Evolutionary conservation across 2,329 filamentous ascomycete species (phyloP), one percentile per base, ranked within the genome.

Genomic region (Penicillium brevicompactum): DNA sequence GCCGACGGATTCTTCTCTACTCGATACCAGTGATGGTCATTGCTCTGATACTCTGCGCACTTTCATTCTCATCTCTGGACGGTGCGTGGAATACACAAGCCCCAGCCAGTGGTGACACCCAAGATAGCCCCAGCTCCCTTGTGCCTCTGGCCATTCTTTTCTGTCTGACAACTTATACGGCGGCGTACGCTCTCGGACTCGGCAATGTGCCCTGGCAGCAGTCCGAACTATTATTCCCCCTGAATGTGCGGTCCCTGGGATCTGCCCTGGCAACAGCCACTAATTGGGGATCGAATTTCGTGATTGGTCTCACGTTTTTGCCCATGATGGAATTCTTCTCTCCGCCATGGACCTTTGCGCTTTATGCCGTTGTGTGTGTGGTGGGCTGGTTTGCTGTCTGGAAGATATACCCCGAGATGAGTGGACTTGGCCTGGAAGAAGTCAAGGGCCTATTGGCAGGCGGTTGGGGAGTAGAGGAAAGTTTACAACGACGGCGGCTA

Each of bases 191-290:
- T 1, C 80, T 92, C 1, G 93, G 93, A 2, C 81, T 97, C 2
- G 93, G 93, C 8, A 95, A 92, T 65, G 91, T 97, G 2, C 92
- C 93, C 0, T 97, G 93, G 93, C 93, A 96, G 82, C 92, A 96
- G 76, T 91, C 88, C 64, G 93, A 97, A 76, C 83, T 96, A 31
- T 97, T 96, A 31, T 97, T 97, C 69, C 89, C 92, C 1, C 70
- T 84, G 16, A 76, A 79, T 16, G 79, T 88, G 46, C 83, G 87
- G 57, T 87, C 84, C 70, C 74, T 86, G 16, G 83, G 85, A 31
- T 87, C 84, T 1, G 80, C 80, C 13, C 69, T 87, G 27, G 80
- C 83, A 7, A 84, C 92, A 7, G 88, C 87, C 5, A 95, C 90
- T 6, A 97, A 89, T 68, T 97, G 93, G 93, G 84, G 82, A 4